These are phyloP conservation scores for Cylindrotheca closterium DNA, from an alignment of 108 stramenopile genomes.

Conservation along the genomic window DNA sequence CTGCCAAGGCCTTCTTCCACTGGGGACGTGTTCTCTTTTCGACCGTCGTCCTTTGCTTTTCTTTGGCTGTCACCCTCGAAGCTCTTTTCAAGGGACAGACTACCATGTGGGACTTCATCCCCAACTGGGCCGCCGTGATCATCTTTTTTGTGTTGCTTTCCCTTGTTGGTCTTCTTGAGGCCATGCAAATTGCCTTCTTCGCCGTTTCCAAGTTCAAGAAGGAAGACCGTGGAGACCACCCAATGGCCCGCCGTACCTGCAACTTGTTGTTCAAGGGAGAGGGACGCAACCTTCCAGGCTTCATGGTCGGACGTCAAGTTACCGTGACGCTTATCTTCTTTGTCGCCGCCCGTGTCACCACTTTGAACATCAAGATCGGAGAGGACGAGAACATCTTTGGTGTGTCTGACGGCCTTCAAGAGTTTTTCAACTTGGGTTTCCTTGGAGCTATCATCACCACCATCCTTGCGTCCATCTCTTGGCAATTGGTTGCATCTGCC, in stretches of 20 bases:
- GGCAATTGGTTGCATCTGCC: slow-evolving; percentile 66
- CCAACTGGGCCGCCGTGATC: slow-evolving; percentile 38
- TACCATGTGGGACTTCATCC: slow-evolving; percentile 60
- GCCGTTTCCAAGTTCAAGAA: slow-evolving; percentile 65
- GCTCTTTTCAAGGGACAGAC: slow-evolving; percentile 65
- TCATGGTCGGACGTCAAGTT: slow-evolving; percentile 77
- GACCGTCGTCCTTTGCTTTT: slow-evolving; percentile 40
- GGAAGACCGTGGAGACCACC: slow-evolving; percentile 46
- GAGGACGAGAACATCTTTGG: slow-evolving; percentile 53
- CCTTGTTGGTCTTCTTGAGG: slow-evolving; percentile 67
- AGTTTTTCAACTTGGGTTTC: slow-evolving; percentile 66
- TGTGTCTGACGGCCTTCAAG: slow-evolving; percentile 51
- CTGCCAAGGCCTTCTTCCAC: slow-evolving; percentile 33
- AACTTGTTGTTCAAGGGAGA: slow-evolving; percentile 49
- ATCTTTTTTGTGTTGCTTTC: slow-evolving; percentile 59
- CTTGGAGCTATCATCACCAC: slow-evolving; percentile 72
- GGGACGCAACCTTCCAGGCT: slow-evolving; percentile 59
- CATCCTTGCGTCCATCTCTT: slow-evolving; percentile 60
- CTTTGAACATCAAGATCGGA: slow-evolving; percentile 41
- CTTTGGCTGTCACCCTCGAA: slow-evolving; percentile 56
- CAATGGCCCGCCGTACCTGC: slow-evolving; percentile 54
- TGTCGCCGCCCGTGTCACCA: slow-evolving; percentile 65
- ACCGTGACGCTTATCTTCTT: slow-evolving; percentile 68
- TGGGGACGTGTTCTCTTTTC: slow-evolving; percentile 57
- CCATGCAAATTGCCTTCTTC: slow-evolving; percentile 81